Evolutionary conservation across 306 rosid genomes (phyloP).

Genomic region (Vigna unguiculata): DNA sequence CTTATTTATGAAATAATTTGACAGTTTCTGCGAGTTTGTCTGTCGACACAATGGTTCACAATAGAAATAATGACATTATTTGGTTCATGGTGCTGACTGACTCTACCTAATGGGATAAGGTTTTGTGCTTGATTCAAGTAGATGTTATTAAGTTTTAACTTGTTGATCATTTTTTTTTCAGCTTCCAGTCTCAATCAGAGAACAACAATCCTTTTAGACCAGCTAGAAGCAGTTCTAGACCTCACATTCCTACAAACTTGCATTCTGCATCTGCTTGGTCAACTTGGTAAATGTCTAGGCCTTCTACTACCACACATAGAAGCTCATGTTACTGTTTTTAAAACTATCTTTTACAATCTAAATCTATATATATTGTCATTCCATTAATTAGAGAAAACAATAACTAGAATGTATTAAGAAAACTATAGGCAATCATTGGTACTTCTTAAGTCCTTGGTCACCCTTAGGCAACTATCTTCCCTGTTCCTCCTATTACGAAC

Average conservation of each 20-base stretch:
- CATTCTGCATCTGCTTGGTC: constrained; percentile 68
- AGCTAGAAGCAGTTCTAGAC: constrained; percentile 95
- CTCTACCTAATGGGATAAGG: neutral
- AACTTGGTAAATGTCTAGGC: constrained; percentile 72
- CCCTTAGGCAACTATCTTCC: too few species aligned
- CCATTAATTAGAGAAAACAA: too few species aligned
- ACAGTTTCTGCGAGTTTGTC: neutral
- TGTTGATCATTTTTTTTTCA: constrained; percentile 54
- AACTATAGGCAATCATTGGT: too few species aligned
- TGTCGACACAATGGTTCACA: neutral
- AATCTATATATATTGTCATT: too few species aligned
- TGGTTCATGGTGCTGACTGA: neutral
- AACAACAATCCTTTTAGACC: constrained; percentile 74
- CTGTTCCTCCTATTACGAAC: too few species aligned
- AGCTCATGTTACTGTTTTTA: constrained; percentile 38
- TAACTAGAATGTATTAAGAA: too few species aligned
- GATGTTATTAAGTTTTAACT: constrained; percentile 32
- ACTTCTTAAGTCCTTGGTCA: too few species aligned
- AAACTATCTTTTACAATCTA: too few species aligned
- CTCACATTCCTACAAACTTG: constrained; percentile 86
- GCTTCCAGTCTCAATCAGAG: constrained; percentile 92
- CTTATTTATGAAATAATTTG: neutral
- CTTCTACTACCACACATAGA: constrained; percentile 89
- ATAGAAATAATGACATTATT: neutral
- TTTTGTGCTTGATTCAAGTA: neutral